Percentiles rank a stretch among this genome's conserved stretches.
Conservation (phyloP, 2,329 filamentous ascomycete species). For the Clonostachys chloroleuca region DNA sequence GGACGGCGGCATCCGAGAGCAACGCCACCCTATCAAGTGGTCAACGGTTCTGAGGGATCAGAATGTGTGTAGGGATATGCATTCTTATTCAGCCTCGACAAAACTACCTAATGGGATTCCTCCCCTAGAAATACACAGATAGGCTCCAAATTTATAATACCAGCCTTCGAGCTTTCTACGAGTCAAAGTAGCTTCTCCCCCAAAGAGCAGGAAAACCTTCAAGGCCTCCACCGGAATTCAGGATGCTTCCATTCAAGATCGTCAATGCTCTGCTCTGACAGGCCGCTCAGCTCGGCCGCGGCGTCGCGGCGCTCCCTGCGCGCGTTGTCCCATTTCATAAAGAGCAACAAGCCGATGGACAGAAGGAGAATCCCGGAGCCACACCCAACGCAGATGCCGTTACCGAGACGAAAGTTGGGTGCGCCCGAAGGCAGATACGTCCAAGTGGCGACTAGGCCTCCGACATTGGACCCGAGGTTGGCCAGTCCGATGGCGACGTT, state of each 20-base stretch:
- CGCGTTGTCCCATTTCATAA: conserved; percentile 8
- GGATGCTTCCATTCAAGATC: conserved; percentile 10
- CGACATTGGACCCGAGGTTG: conserved; percentile 2
- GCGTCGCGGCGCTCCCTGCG: background rate
- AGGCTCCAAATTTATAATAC: too few relatives aligned
- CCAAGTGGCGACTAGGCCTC: conserved; percentile 9
- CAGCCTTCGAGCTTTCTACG: too few relatives aligned
- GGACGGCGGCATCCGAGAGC: too few relatives aligned
- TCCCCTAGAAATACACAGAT: too few relatives aligned
- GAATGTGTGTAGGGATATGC: too few relatives aligned
- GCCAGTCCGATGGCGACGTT: background rate
- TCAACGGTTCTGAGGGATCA: too few relatives aligned
- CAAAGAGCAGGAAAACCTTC: background rate
- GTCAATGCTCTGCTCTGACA: conserved; percentile 2
- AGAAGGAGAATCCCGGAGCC: conserved; percentile 2
- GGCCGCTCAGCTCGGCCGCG: conserved; percentile 4
- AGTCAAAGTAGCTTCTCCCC: too few relatives aligned
- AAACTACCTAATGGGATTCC: too few relatives aligned
- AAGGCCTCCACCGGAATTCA: conserved; percentile 8
- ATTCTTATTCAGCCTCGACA: too few relatives aligned
- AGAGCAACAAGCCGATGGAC: conserved; percentile 2
- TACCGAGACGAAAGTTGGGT: conserved; percentile 7
- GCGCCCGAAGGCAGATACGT: conserved; percentile 6
- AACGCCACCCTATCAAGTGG: too few relatives aligned
- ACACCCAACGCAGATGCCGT: conserved; percentile 7